Evolutionary conservation across 768 basidiomycete species (phyloP).

Genomic region (Rubroboletus satanas): DNA sequence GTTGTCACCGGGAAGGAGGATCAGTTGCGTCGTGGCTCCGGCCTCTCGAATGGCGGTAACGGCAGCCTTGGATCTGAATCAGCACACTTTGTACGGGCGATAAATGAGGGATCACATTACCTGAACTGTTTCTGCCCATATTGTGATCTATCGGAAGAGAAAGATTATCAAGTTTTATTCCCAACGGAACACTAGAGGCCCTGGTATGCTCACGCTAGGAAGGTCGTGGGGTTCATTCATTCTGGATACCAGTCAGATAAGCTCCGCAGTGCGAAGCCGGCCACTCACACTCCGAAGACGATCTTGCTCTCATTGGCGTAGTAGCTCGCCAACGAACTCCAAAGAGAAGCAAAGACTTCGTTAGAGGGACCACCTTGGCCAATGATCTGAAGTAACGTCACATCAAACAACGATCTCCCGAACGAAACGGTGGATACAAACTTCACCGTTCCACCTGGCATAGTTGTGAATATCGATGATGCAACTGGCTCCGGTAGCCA

Average conservation of each 20-base stretch:
- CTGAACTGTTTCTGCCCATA: conserved; percentile 12
- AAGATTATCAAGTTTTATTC: background rate
- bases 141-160: background rate
- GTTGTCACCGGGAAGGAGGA: conserved; percentile 11
- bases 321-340: conserved; percentile 4
- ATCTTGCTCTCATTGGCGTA: conserved; percentile 1
- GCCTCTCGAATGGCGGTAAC: conserved; percentile 13
- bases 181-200: too few relatives aligned
- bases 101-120: background rate
- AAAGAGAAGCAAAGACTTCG: conserved; percentile 10
- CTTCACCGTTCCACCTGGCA: conserved; percentile 7
- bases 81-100: background rate
- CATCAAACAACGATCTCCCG: background rate
- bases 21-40: conserved; percentile 6
- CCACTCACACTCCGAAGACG: conserved; percentile 9
- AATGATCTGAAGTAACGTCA: conserved; percentile 1
- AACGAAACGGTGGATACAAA: background rate
- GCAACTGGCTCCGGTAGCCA: conserved; percentile 7
- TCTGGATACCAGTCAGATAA: background rate
- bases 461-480: conserved; percentile 15
- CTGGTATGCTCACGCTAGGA: background rate
- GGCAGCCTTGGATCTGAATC: conserved; percentile 1
- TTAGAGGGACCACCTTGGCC: conserved; percentile 14
- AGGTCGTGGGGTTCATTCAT: conserved; percentile 18
- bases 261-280: background rate